Percentiles rank a stretch among this genome's conserved stretches.
Evolutionary conservation across 192 early-diverging fungal genomes (phyloP).

Genomic region (Neocallimastix lanati): DNA sequence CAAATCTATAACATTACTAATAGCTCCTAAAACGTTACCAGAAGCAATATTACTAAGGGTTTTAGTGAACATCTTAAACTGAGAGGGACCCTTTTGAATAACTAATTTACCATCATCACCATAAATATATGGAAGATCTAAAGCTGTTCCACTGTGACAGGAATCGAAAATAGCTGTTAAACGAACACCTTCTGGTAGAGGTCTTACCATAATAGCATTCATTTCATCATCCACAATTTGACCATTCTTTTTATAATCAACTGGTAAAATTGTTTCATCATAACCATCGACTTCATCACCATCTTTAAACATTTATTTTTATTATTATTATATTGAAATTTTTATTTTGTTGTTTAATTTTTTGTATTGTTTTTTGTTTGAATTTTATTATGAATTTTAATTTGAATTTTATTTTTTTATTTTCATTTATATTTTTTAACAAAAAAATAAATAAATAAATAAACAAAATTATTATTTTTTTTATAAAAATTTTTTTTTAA

Average conservation of each 20-base stretch:
- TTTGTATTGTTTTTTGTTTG: too few relatives aligned
- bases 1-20: background rate
- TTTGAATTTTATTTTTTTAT: too few relatives aligned
- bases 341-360: too few relatives aligned
- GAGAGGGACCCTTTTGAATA: background rate
- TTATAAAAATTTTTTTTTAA: too few relatives aligned
- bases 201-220: conserved; percentile 34
- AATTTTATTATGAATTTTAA: too few relatives aligned
- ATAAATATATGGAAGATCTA: conserved; percentile 43
- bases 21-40: background rate
- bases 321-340: too few relatives aligned
- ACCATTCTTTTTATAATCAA: conserved; percentile 49
- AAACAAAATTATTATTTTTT: too few relatives aligned
- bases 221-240: conserved; percentile 51
- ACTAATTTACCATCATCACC: conserved; percentile 14
- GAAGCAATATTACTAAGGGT: background rate
- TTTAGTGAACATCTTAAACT: background rate
- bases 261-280: conserved; percentile 53
- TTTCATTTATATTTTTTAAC: too few relatives aligned
- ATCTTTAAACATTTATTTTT: conserved; percentile 5
- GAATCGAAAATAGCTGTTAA: conserved; percentile 59
- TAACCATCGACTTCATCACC: conserved; percentile 29
- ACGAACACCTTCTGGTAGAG: conserved; percentile 46
- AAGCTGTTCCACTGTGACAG: conserved; percentile 41
- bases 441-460: too few relatives aligned